Conservation (phyloP, 169 alveolate species). For the Condylostoma magnum region DNA sequence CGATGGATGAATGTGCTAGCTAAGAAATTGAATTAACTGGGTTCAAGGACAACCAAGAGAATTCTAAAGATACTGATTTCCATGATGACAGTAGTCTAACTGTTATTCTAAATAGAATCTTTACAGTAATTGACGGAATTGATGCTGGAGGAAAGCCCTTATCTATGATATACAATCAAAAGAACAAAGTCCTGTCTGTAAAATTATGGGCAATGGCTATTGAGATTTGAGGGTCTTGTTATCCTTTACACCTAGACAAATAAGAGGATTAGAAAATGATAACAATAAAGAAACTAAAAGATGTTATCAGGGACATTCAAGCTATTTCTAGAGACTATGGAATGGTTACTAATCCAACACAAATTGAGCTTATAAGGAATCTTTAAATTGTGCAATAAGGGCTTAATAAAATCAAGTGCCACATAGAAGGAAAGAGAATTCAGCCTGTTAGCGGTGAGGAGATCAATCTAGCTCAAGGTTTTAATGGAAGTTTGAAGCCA, state of each 20-base stretch:
- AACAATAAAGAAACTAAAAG: slow-evolving; percentile 5
- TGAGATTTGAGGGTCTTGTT: slow-evolving; percentile 18
- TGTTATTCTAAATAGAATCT: not conserved
- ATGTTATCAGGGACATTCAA: not conserved
- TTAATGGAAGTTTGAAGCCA: not conserved
- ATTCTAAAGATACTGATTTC: not conserved
- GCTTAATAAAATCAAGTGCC: not conserved
- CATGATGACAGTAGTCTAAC: not conserved
- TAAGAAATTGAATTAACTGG: not conserved
- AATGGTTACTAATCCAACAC: not conserved
- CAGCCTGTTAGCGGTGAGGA: not conserved
- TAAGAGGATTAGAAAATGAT: not conserved
- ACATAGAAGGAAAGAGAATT: not conserved
- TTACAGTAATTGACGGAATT: not conserved
- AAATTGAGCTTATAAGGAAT: not conserved
- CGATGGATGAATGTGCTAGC: too few species aligned
- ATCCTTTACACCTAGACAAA: not conserved
- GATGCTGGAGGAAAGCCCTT: slow-evolving; percentile 30
- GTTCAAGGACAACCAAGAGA: not conserved
- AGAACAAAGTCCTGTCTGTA: not conserved
- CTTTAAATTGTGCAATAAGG: not conserved
- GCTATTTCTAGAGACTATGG: not conserved
- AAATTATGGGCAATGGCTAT: not conserved
- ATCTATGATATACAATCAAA: not conserved
- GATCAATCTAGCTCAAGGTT: not conserved